A percentile compares a stretch with the other conserved stretches of the same genome.
phyloP scores from a whole-genome alignment of 805 yeast species.

The Debaryomyces maramus region DNA sequence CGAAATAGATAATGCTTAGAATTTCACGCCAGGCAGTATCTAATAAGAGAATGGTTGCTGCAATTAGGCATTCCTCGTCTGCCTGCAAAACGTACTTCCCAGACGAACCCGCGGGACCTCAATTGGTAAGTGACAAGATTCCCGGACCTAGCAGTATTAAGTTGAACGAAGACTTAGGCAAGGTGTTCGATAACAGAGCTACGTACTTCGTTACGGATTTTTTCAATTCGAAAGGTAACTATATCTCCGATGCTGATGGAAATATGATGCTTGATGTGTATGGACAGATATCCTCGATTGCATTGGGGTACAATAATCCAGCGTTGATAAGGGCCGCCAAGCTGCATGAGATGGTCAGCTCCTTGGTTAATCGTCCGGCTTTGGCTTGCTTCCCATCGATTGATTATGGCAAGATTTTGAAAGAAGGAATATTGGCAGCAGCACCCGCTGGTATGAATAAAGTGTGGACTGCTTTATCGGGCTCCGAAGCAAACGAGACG shows the following conservation, averaged over 20 bases:
- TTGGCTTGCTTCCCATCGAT: slow-evolving; percentile 48
- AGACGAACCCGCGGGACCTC: slow-evolving; percentile 35
- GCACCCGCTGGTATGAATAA: slow-evolving; percentile 63
- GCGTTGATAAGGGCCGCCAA: slow-evolving; percentile 65
- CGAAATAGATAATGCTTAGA: slow-evolving; percentile 1
- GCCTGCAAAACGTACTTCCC: slow-evolving; percentile 28
- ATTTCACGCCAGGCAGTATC: neutral
- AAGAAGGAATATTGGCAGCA: slow-evolving; percentile 54
- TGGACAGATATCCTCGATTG: slow-evolving; percentile 80
- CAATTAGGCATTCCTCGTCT: neutral
- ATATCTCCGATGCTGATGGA: slow-evolving; percentile 44
- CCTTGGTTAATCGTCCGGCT: slow-evolving; percentile 62
- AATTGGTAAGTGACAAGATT: slow-evolving; percentile 25
- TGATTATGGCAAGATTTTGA: slow-evolving; percentile 51
- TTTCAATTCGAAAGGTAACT: slow-evolving; percentile 38
- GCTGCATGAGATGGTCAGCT: slow-evolving; percentile 68
- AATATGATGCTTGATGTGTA: slow-evolving; percentile 41
- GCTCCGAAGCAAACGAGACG: slow-evolving; percentile 70
- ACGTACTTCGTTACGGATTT: slow-evolving; percentile 44
- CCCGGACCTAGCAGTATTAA: slow-evolving; percentile 40
- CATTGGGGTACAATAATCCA: slow-evolving; percentile 86
- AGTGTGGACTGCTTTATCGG: slow-evolving; percentile 66
- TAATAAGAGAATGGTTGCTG: neutral
- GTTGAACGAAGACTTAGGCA: slow-evolving; percentile 35
- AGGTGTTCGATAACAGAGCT: slow-evolving; percentile 42